These are phyloP conservation scores for Talaromyces sp. DNA, from an alignment of 2,329 filamentous ascomycete genomes.

Conservation along the genomic window DNA sequence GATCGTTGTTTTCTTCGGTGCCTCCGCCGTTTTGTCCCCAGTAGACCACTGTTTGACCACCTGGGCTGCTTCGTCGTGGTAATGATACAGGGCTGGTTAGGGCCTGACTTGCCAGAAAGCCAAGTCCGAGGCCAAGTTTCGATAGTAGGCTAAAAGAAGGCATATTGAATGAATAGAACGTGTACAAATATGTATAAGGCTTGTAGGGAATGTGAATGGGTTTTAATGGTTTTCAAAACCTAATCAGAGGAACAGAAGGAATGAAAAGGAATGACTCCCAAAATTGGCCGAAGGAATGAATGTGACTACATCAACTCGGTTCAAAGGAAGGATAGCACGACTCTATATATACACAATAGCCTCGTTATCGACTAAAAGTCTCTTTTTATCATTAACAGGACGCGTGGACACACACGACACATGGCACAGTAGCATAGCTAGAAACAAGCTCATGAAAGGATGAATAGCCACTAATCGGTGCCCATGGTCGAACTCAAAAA, in stretches of 20 bases:
- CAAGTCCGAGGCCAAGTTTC: neutral
- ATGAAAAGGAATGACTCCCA: neutral
- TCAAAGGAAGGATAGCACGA: neutral
- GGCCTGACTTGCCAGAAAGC: neutral
- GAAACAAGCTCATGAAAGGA: neutral
- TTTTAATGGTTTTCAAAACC: neutral
- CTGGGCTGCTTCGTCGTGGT: neutral
- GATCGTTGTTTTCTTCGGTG: constrained; percentile 1
- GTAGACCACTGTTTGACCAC: neutral
- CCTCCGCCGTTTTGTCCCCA: constrained; percentile 6
- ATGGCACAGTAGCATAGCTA: neutral
- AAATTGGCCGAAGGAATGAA: neutral
- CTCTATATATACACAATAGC: neutral
- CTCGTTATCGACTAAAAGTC: neutral
- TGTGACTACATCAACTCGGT: neutral
- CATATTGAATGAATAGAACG: neutral
- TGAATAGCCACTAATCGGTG: neutral
- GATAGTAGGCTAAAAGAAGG: neutral
- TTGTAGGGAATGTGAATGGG: neutral
- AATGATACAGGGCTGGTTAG: neutral
- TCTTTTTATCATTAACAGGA: neutral
- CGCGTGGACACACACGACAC: neutral
- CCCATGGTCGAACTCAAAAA: neutral
- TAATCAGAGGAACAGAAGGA: neutral
- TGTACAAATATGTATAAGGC: neutral